Evolutionary conservation across 257 asterid species (phyloP).

Genomic region (Capsicum rhomboideum): DNA sequence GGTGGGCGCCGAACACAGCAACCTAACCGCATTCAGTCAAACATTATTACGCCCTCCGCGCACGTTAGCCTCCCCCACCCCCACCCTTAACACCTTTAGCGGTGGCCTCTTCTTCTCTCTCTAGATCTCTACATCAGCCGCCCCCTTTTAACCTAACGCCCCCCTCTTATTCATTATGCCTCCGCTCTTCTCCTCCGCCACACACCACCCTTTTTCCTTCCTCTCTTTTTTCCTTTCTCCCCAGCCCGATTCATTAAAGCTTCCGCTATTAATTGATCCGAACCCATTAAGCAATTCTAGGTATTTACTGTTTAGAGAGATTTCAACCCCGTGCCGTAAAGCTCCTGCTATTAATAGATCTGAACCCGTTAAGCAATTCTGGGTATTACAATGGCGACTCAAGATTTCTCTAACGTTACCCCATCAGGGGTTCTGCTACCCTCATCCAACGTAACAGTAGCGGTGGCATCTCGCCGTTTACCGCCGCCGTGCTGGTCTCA

Average conservation of each 20-base stretch:
- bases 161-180: slow-evolving; percentile 45
- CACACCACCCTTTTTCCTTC: slow-evolving; percentile 19
- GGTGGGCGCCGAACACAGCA: background rate
- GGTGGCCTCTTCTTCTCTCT: slow-evolving; percentile 59
- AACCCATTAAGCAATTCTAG: no score
- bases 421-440: slow-evolving; percentile 32
- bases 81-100: slow-evolving; percentile 33
- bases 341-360: no score
- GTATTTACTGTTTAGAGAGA: background rate
- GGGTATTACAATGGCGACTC: slow-evolving; percentile 26
- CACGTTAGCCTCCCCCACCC: slow-evolving; percentile 51
- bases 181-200: slow-evolving; percentile 17
- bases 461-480: slow-evolving; percentile 59
- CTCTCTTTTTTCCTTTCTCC: slow-evolving; percentile 12
- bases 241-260: no score
- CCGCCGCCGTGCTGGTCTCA: slow-evolving; percentile 99
- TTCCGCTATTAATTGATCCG: background rate
- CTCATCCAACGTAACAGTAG: slow-evolving; percentile 24
- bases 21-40: background rate
- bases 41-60: slow-evolving; percentile 27
- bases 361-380: background rate
- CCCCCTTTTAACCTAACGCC: slow-evolving; percentile 51
- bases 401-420: slow-evolving; percentile 20
- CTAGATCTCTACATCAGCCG: slow-evolving; percentile 17
- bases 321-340: no score